Evolutionary conservation across 1,284 basidiomycete species (phyloP).

Genomic region (Cutaneotrichosporon cavernicola): DNA sequence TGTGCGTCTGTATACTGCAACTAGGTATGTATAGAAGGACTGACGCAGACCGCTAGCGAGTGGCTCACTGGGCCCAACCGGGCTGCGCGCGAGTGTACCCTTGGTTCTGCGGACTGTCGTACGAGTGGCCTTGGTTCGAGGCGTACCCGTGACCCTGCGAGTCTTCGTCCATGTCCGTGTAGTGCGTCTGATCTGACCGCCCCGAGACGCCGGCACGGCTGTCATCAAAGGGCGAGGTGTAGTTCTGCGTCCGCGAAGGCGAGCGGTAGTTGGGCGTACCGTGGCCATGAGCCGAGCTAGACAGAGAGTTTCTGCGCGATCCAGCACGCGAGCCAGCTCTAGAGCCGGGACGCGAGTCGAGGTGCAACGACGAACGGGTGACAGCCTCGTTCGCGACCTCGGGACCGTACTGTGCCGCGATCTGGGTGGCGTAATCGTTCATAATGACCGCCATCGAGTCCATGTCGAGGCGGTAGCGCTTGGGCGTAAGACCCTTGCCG

Average conservation of each 20-base stretch:
- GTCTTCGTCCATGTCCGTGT: conserved; percentile 12
- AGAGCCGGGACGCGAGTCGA: conserved; percentile 26
- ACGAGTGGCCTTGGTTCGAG: conserved; percentile 11
- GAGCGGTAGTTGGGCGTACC: not conserved
- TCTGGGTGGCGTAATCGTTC: conserved; percentile 65
- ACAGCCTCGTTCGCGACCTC: conserved; percentile 46
- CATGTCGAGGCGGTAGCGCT: conserved; percentile 65
- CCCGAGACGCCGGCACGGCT: not conserved
- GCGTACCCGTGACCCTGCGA: conserved; percentile 9
- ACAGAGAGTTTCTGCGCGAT: conserved; percentile 20
- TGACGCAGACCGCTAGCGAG: not conserved
- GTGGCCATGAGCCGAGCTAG: conserved; percentile 11
- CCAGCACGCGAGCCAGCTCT: conserved; percentile 20
- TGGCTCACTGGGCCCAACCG: conserved; percentile 1
- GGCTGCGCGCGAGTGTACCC: not conserved
- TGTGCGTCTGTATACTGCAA: not conserved
- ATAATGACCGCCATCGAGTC: conserved; percentile 68
- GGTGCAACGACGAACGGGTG: conserved; percentile 41
- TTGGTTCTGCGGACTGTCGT: not conserved
- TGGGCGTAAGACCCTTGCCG: conserved; percentile 73
- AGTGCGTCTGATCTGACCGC: conserved; percentile 14
- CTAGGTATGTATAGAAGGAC: not conserved
- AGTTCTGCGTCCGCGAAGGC: conserved; percentile 7
- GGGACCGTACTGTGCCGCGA: conserved; percentile 51
- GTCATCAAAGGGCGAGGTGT: conserved; percentile 23